Percentiles rank a stretch among this genome's conserved stretches.
Evolutionary conservation across 2,329 filamentous ascomycete species (phyloP).

Genomic region (Cadophora malorum): DNA sequence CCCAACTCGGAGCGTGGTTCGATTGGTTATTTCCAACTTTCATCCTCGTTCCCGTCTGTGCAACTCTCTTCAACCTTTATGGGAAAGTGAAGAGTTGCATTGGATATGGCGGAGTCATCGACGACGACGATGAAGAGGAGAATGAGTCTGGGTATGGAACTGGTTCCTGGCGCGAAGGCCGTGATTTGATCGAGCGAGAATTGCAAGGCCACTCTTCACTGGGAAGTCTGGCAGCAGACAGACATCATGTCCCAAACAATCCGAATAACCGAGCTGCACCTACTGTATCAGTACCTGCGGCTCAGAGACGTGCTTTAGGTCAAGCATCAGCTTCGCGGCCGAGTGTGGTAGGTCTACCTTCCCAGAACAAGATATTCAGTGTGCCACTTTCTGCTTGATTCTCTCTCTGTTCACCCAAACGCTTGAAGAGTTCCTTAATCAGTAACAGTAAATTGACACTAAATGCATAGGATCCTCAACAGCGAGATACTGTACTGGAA

Average conservation of each 20-base stretch:
- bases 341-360: neutral
- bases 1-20: constrained; percentile 81
- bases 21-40: constrained; percentile 89
- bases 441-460: neutral
- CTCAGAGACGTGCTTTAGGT: constrained; percentile 43
- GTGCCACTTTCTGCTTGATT: too few relatives aligned
- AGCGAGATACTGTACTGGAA: constrained; percentile 59
- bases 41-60: constrained; percentile 82
- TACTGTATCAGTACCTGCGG: constrained; percentile 40
- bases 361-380: neutral
- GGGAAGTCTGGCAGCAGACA: constrained; percentile 48
- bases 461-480: constrained; percentile 35
- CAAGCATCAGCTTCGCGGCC: constrained; percentile 43
- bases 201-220: constrained; percentile 67
- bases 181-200: constrained; percentile 88
- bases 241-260: constrained; percentile 40
- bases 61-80: constrained; percentile 89
- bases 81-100: constrained; percentile 75
- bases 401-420: neutral
- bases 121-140: constrained; percentile 71
- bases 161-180: constrained; percentile 89
- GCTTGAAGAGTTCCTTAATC: neutral
- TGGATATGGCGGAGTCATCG: constrained; percentile 79
- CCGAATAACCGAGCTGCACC: constrained; percentile 40
- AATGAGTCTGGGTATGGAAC: constrained; percentile 71